Percentiles rank a stretch among this genome's conserved stretches.
Conservation (phyloP, 106 monocot species). For the Acanthochlamys bracteata region DNA sequence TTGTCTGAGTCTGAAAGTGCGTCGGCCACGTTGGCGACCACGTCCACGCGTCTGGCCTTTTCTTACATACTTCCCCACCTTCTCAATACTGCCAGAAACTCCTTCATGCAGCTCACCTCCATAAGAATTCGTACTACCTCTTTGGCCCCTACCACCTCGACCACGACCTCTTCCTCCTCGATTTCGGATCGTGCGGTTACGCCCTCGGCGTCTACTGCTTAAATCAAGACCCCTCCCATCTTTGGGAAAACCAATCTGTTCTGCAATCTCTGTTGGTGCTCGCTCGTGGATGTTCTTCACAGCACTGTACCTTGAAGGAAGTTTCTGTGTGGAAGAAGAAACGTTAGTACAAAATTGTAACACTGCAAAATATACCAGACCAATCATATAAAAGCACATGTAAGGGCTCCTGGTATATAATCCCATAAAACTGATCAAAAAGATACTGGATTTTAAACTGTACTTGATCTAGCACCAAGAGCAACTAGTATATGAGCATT, state of each 20-base stretch:
- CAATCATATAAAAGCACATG: no score
- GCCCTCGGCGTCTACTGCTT: slow-evolving; percentile 32
- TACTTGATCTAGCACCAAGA: no score
- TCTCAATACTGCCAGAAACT: slow-evolving; percentile 12
- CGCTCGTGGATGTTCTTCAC: slow-evolving; percentile 37
- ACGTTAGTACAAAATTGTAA: neutral
- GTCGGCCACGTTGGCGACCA: slow-evolving; percentile 55
- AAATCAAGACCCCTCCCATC: slow-evolving; percentile 51
- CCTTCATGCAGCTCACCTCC: slow-evolving; percentile 23
- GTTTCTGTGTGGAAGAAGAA: slow-evolving; percentile 35
- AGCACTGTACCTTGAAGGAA: slow-evolving; percentile 38
- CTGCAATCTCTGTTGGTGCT: slow-evolving; percentile 22
- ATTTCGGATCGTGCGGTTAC: slow-evolving; percentile 54
- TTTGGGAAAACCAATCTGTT: slow-evolving; percentile 22
- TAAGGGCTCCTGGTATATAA: no score
- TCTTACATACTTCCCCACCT: slow-evolving; percentile 31
- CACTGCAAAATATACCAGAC: no score
- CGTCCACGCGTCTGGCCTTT: slow-evolving; percentile 51
- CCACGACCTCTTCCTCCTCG: slow-evolving; percentile 55
- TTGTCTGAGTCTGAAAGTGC: slow-evolving; percentile 44
- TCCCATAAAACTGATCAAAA: no score
- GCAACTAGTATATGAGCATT: no score
- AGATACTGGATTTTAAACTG: no score
- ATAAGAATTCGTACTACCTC: slow-evolving; percentile 12
- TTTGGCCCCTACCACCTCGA: slow-evolving; percentile 37